A percentile compares a stretch with the other conserved stretches of the same genome.
phyloP scores from a whole-genome alignment of 306 rosid genomes.

The Vicia villosa region DNA sequence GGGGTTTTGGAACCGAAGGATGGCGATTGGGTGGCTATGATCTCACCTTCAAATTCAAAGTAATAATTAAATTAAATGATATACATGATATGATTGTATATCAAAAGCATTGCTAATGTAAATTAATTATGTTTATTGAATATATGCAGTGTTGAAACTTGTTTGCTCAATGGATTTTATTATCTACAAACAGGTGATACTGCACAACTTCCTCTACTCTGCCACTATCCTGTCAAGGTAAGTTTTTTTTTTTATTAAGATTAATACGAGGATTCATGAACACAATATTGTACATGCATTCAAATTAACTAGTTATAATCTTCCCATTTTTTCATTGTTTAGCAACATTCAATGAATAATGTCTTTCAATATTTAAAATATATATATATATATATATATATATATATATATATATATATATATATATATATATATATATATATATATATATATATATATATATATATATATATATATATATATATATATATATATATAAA shows the following conservation, averaged over 20 bases:
- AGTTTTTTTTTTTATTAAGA: too few species aligned
- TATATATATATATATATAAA: too few species aligned
- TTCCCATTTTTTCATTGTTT: too few species aligned
- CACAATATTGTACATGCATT: neutral
- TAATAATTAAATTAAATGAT: slow-evolving; percentile 34
- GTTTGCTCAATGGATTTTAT: slow-evolving; percentile 27
- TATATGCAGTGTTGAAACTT: slow-evolving; percentile 52
- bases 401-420: too few species aligned
- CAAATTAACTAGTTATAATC: too few species aligned
- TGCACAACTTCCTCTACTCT: slow-evolving; percentile 63
- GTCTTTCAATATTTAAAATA: too few species aligned
- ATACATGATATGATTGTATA: neutral
- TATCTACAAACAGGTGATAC: slow-evolving; percentile 81
- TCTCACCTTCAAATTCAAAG: slow-evolving; percentile 76
- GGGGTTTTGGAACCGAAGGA: slow-evolving; percentile 56
- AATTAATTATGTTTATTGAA: neutral
- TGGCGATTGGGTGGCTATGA: slow-evolving; percentile 80
- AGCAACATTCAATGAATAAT: too few species aligned
- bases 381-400: too few species aligned
- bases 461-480: too few species aligned
- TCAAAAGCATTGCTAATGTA: neutral
- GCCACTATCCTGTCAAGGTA: slow-evolving; percentile 5
- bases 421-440: too few species aligned
- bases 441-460: too few species aligned
- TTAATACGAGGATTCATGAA: too few species aligned